phyloP scores from a whole-genome alignment of 2,329 filamentous ascomycete genomes.

The Raffaelea albimanens region DNA sequence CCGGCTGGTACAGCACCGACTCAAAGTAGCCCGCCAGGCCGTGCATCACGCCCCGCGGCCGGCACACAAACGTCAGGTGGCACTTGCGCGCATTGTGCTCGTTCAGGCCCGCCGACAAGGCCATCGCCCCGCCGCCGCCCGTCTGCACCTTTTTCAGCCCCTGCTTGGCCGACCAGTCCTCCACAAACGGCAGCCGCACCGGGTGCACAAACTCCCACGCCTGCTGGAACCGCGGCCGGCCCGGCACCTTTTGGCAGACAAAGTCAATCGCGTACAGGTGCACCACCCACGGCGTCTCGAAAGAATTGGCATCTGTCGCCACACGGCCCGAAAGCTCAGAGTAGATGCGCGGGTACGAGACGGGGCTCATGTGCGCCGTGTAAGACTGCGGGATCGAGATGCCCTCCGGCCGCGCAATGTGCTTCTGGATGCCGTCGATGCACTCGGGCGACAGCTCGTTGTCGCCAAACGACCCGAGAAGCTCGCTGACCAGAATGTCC shows the following conservation, averaged over 20 bases:
- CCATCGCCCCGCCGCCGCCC: conserved; percentile 65
- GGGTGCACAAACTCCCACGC: conserved; percentile 78
- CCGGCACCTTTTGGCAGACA: conserved; percentile 56
- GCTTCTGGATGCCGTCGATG: conserved; percentile 87
- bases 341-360: conserved; percentile 77
- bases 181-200: conserved; percentile 35
- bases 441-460: conserved; percentile 94
- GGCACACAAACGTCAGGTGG: conserved; percentile 67
- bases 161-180: conserved; percentile 26
- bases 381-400: conserved; percentile 93
- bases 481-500: conserved; percentile 88
- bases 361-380: conserved; percentile 87
- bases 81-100: conserved; percentile 83
- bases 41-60: conserved; percentile 74
- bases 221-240: conserved; percentile 56
- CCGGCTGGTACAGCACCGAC: conserved; percentile 72
- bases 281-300: conserved; percentile 90
- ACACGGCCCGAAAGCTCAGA: conserved; percentile 63
- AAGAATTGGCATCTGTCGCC: conserved; percentile 57
- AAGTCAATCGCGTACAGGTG: conserved; percentile 86
- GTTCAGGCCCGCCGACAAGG: conserved; percentile 71
- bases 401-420: conserved; percentile 67
- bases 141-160: conserved; percentile 48
- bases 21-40: conserved; percentile 94
- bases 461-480: conserved; percentile 90